Evolutionary conservation across 208 protist species (phyloP), one percentile per base, ranked within the genome.

Genomic region (Leptomonas seymouri): DNA sequence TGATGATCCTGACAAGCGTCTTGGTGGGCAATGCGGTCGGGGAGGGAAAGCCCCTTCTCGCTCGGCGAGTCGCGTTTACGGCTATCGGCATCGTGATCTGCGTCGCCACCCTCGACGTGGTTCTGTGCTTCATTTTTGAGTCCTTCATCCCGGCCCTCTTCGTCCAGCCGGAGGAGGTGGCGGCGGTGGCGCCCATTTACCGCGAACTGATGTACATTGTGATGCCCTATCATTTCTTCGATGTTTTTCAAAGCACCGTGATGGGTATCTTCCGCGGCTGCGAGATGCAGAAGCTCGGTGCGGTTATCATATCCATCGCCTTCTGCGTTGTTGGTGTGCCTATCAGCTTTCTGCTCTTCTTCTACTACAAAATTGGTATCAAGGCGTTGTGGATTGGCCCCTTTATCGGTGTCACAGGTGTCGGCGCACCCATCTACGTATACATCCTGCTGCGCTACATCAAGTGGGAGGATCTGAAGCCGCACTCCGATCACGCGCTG

Each of bases 11-110:
- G 30, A 74, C 79, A 1, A 87, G 69, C 50, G 90, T 95, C 48
- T 91, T 93, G 63, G 87, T 95, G 15, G 90, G 90, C 4, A 95
- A 92, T 51, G 85, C 85, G 23, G 78, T 95, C 57, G 90, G 90
- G 18, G 86, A 80, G 41, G 69, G 87, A 2, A 81, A 82, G 54
- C 87, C 87, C n/a, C 57, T 93, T 50, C 67, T 91, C 28, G 90
- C 74, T 15, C 80, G 81, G n/a, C 76, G 76, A 23, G 86, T 91
- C 21, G 80, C 84, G 31, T 88, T 93, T 48, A 69, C 84, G 8
- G 84, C 82, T 12, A 67, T 95, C 11, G 82, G 27, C 14, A 57
- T 92, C 9, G 80, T 93, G 27, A 49, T 87, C 39, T 55, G 63
- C 55, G 82, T 89, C 21, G 71, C 81, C 18, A 6, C 78, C 0